A percentile compares a stretch with the other conserved stretches of the same genome.
Evolutionary conservation across 805 yeast genomes (phyloP).

Genomic region (Candida stauntonica): DNA sequence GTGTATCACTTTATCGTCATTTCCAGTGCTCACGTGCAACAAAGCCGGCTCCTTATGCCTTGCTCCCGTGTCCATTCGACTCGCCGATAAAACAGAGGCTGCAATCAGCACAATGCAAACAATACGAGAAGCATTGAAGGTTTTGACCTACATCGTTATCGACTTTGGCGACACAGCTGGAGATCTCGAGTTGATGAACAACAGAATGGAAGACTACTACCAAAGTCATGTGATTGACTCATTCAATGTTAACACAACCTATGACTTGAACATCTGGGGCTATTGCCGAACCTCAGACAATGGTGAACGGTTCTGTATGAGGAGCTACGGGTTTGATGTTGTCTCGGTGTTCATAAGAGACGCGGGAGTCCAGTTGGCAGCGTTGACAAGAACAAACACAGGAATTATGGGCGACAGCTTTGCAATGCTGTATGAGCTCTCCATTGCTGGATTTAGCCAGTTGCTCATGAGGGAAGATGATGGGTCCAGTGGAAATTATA

Average conservation of each 20-base stretch:
- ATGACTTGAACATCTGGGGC: conserved; percentile 42
- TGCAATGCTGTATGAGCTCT: conserved; percentile 35
- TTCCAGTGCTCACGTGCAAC: conserved; percentile 31
- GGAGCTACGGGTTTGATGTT: conserved; percentile 43
- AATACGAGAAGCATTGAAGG: conserved; percentile 39
- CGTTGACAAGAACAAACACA: conserved; percentile 37
- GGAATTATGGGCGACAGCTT: conserved; percentile 37
- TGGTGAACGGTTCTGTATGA: conserved; percentile 28
- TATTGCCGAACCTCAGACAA: conserved; percentile 39
- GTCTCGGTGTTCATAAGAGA: conserved; percentile 45
- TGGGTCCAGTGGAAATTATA: conserved; percentile 12
- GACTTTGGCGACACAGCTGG: conserved; percentile 34
- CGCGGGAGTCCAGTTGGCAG: conserved; percentile 43
- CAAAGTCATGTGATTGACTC: conserved; percentile 38
- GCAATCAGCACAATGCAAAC: conserved; percentile 32
- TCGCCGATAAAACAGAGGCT: conserved; percentile 33
- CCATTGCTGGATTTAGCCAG: conserved; percentile 27
- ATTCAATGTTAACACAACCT: conserved; percentile 38
- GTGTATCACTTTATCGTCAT: conserved; percentile 7
- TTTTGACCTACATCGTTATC: conserved; percentile 41
- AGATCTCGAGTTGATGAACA: conserved; percentile 20
- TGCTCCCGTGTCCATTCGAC: conserved; percentile 41
- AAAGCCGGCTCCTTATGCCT: conserved; percentile 30
- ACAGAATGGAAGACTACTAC: conserved; percentile 24
- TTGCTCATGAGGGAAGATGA: conserved; percentile 19